Conservation (phyloP, 2,329 filamentous ascomycete species). For the Aspergillus sp. region DNA sequence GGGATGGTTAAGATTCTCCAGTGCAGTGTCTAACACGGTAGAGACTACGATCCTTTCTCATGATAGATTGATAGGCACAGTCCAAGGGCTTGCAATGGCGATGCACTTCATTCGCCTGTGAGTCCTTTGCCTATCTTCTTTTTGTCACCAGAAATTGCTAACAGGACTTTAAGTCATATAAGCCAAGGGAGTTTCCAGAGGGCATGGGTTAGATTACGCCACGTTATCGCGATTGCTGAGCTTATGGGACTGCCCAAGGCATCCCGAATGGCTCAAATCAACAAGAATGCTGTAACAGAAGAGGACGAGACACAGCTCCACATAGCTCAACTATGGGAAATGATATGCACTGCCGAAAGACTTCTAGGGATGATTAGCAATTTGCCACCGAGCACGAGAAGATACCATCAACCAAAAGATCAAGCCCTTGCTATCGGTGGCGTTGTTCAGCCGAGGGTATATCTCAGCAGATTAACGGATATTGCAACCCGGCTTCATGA, state of each 20-base stretch:
- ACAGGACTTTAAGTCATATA: conserved; percentile 17
- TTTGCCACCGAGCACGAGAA: conserved; percentile 25
- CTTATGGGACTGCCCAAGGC: conserved; percentile 29
- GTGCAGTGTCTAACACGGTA: conserved; percentile 5
- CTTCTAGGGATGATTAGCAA: conserved; percentile 28
- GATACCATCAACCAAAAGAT: conserved; percentile 7
- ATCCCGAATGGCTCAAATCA: conserved; percentile 1
- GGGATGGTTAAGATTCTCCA: conserved; percentile 3
- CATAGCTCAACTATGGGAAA: conserved; percentile 25
- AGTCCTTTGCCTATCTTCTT: conserved; percentile 7
- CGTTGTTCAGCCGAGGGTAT: conserved; percentile 6
- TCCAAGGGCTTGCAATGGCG: conserved; percentile 13
- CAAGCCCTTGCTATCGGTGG: conserved; percentile 4
- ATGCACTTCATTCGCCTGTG: conserved; percentile 31
- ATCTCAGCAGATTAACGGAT: conserved; percentile 6
- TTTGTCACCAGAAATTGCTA: conserved; percentile 1
- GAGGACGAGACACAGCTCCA: conserved; percentile 6
- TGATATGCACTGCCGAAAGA: conserved; percentile 25
- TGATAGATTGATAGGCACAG: conserved; percentile 9
- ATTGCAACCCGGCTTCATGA: conserved; percentile 8
- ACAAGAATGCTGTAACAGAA: not conserved
- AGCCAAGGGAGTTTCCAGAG: conserved; percentile 27
- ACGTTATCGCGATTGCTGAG: conserved; percentile 31
- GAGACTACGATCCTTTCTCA: conserved; percentile 9
- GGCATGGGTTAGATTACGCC: conserved; percentile 31